These are phyloP conservation scores for Parastagonospora avenae DNA, from an alignment of 2,329 filamentous ascomycete species.

Conservation along the genomic window DNA sequence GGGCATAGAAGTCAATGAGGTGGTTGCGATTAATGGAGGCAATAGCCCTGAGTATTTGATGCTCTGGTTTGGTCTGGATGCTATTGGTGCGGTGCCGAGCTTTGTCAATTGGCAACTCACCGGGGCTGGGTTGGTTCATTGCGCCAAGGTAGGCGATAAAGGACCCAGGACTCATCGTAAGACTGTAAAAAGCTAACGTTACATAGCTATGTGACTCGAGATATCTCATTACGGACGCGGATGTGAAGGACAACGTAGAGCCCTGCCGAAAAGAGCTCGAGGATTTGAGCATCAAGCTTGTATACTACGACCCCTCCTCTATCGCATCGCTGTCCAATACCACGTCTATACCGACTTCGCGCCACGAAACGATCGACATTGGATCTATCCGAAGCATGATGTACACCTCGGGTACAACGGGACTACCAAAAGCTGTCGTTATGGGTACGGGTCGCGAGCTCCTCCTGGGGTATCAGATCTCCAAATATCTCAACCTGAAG, in stretches of 20 bases:
- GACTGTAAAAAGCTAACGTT: slow-evolving; percentile 50
- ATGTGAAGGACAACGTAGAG: slow-evolving; percentile 55
- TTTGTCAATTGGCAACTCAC: slow-evolving; percentile 48
- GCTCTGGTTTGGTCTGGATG: slow-evolving; percentile 47
- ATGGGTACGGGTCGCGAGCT: slow-evolving; percentile 37
- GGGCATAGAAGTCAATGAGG: slow-evolving; percentile 32
- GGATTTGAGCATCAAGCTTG: slow-evolving; percentile 26
- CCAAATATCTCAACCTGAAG: slow-evolving; percentile 35
- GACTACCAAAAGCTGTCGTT: slow-evolving; percentile 41
- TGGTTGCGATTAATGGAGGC: slow-evolving; percentile 44
- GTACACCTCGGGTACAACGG: slow-evolving; percentile 46
- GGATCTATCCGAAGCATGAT: slow-evolving; percentile 37
- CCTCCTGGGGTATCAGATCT: slow-evolving; percentile 22
- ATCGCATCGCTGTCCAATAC: slow-evolving; percentile 27
- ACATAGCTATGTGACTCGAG: slow-evolving; percentile 53
- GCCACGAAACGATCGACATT: slow-evolving; percentile 25
- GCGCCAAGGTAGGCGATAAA: slow-evolving; percentile 41
- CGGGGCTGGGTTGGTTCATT: slow-evolving; percentile 42
- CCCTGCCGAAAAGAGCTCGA: slow-evolving; percentile 31
- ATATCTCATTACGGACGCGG: slow-evolving; percentile 53
- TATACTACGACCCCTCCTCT: slow-evolving; percentile 36
- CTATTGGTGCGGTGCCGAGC: slow-evolving; percentile 37
- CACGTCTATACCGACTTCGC: slow-evolving; percentile 30
- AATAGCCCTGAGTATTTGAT: slow-evolving; percentile 45
- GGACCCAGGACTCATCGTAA: too few species aligned